Base-by-base conservation (phyloP, 257 asterid genomes). In the Verbena officinalis region DNA sequence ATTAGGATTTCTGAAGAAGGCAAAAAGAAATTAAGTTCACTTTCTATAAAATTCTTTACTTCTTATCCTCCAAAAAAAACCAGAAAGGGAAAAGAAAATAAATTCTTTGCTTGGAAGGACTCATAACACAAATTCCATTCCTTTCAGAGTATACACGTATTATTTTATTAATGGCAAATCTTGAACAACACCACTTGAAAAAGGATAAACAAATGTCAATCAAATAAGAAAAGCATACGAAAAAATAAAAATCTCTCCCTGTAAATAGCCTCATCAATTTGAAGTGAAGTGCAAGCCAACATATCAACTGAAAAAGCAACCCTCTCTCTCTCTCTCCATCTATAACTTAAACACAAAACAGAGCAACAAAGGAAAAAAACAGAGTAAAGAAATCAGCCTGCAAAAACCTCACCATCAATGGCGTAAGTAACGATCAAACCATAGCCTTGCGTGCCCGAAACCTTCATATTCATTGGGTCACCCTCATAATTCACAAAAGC, bases 211-310 rank as follows among this genome's bases (percentile, higher is more conserved):
- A 62, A 46, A 54, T 65, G 11, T 14, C 54, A 20, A 44, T 7
- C 38, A 21, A 64, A 64, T 55, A 23, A 20, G 38, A 22, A 59
- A 58, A 4, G 33, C 31, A 21, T 13, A 27, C 65, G 13, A 44
- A n/a, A n/a, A n/a, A n/a, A n/a, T n/a, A n/a, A n/a, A 64, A 52
- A 24, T 52, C 30, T 13, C 45, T 24, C 56, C 66, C 31, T 55
- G 36, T 75, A 72, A 59, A 58, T 64, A 73, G 4, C 9, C 16
- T 24, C 48, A 59, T 22, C 38, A 15, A 27, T 74, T 54, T 52
- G 79, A 73, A 77, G 90, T 84, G 86, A 55, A 77, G 75, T 79
- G 43, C 59, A 86, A 86, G 87, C 78, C 75, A 77, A 65, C 78
- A 52, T 12, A 72, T 70, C 74, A 52, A 33, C 80, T 5, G 42